These are phyloP conservation scores for Cytauxzoon felis DNA, from an alignment of 169 alveolate species.

Conservation along the genomic window DNA sequence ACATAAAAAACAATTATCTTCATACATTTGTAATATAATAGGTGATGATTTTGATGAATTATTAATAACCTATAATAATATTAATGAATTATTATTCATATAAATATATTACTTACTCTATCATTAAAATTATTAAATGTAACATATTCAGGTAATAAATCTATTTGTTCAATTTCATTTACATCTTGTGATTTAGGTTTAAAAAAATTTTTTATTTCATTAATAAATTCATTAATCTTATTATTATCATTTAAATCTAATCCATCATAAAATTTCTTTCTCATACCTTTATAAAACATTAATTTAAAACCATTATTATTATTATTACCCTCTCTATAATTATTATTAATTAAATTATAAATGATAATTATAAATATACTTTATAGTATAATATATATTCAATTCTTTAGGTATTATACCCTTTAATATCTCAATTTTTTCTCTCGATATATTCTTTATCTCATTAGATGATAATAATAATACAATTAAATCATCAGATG, in stretches of 20 bases:
- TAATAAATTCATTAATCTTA: constrained; percentile 1
- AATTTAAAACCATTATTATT: neutral
- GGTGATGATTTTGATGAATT: constrained; percentile 28
- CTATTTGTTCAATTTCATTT: neutral
- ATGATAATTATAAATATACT: constrained; percentile 11
- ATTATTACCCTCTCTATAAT: neutral
- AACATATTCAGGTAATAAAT: constrained; percentile 37
- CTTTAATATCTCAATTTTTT: constrained; percentile 15
- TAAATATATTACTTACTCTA: neutral
- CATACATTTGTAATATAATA: constrained; percentile 53
- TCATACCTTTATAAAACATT: constrained; percentile 59
- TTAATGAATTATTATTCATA: too few relatives aligned
- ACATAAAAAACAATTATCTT: constrained; percentile 69
- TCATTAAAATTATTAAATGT: constrained; percentile 30
- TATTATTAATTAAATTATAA: neutral
- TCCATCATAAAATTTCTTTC: constrained; percentile 41
- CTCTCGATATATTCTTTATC: neutral
- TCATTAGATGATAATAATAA: constrained; percentile 6
- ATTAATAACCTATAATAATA: constrained; percentile 9
- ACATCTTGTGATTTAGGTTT: constrained; percentile 50
- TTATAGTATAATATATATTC: constrained; percentile 37
- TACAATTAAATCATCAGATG: constrained; percentile 48
- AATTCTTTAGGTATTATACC: constrained; percentile 36
- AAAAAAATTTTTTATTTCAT: constrained; percentile 37
- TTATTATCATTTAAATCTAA: constrained; percentile 20